A percentile compares a stretch with the other conserved stretches of the same genome.
Evolutionary conservation across 179 eudicot species (phyloP).

Genomic region (Corrigiola litoralis): DNA sequence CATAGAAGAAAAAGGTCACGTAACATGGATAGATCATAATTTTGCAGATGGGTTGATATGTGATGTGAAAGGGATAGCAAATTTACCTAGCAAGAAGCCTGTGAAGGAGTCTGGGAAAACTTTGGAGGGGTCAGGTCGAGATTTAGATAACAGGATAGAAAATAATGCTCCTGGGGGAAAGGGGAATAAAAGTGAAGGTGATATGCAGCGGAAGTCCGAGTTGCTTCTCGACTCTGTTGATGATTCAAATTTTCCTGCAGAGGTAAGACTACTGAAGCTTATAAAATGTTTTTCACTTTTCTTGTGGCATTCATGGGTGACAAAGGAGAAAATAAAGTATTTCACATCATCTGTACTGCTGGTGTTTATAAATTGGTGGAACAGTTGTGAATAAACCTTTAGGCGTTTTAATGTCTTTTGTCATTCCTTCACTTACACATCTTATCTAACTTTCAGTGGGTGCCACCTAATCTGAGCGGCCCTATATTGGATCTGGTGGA

Average conservation of each 20-base stretch:
- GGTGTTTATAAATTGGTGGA: background rate
- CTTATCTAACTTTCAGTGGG: constrained; percentile 66
- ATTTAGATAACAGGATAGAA: constrained; percentile 28
- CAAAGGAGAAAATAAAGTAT: background rate
- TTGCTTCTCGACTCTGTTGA: constrained; percentile 34
- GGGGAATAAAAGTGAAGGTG: constrained; percentile 29
- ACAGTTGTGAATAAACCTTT: background rate
- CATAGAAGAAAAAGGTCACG: constrained; percentile 31
- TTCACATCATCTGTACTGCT: background rate
- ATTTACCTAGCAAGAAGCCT: constrained; percentile 32
- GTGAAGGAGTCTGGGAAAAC: constrained; percentile 31
- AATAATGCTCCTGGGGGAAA: constrained; percentile 18
- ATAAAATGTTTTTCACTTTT: background rate
- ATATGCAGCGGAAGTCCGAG: constrained; percentile 31
- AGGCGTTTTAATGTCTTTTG: background rate
- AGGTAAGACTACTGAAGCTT: constrained; percentile 40
- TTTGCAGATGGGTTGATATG: constrained; percentile 36
- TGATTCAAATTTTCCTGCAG: constrained; percentile 67
- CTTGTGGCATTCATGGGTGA: no score
- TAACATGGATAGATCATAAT: constrained; percentile 30
- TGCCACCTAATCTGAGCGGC: constrained; percentile 79
- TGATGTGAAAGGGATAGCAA: constrained; percentile 26
- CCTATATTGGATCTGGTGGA: constrained; percentile 94
- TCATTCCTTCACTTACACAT: constrained; percentile 1
- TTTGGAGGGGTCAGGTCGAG: constrained; percentile 38